Evolutionary conservation across 1,139 yeast genomes (phyloP).

Genomic region (Yamadazyma kanchanaburiensis): DNA sequence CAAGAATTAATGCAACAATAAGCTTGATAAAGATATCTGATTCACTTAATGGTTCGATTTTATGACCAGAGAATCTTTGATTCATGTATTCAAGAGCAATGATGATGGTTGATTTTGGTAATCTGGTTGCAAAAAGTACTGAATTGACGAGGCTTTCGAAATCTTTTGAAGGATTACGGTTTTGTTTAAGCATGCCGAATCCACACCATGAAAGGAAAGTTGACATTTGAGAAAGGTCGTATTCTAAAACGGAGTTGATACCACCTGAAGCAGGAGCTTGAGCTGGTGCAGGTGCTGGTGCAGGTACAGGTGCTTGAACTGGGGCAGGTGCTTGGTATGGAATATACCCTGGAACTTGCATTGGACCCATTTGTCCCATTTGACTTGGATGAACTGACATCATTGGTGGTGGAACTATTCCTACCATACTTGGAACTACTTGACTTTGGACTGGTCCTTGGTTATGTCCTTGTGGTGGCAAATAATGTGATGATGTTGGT

Average conservation of each 20-base stretch:
- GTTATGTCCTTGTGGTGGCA: conserved; percentile 8
- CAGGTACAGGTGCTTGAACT: conserved; percentile 3
- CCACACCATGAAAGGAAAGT: conserved; percentile 68
- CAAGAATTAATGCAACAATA: conserved; percentile 71
- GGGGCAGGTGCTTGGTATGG: conserved; percentile 1
- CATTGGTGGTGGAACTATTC: conserved; percentile 15
- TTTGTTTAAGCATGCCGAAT: conserved; percentile 55
- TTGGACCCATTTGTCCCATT: no score
- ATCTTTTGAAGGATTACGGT: conserved; percentile 47
- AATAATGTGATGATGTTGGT: conserved; percentile 12
- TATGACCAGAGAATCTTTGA: conserved; percentile 34
- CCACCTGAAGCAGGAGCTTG: conserved; percentile 48
- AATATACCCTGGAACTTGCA: conserved; percentile 1
- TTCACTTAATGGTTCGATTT: conserved; percentile 27
- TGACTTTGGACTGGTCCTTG: conserved; percentile 4
- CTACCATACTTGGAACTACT: conserved; percentile 16
- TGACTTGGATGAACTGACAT: no score
- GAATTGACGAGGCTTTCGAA: conserved; percentile 62
- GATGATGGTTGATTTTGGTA: conserved; percentile 78
- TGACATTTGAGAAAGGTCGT: conserved; percentile 74
- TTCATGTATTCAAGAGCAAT: conserved; percentile 75
- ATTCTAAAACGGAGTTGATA: conserved; percentile 73
- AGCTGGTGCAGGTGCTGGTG: conserved; percentile 5
- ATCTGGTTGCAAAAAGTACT: conserved; percentile 83
- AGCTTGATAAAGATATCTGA: conserved; percentile 58